Base-by-base conservation (phyloP, 2,329 filamentous ascomycete genomes). In the Leptographium procerum region DNA sequence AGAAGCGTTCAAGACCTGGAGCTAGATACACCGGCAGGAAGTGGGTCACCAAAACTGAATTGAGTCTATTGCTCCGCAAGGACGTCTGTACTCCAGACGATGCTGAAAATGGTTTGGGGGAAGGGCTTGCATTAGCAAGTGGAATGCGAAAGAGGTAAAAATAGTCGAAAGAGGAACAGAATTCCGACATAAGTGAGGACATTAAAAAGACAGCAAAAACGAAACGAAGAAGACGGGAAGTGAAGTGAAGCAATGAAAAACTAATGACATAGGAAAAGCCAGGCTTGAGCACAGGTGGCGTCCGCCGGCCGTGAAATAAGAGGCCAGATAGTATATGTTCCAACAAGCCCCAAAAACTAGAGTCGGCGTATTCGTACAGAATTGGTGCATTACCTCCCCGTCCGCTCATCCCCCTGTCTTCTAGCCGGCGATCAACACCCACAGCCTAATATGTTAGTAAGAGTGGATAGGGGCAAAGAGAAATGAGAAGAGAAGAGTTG, bases 401-500 rank as follows among this genome's bases (percentile, higher is more conserved):
- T 26, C 26, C 48, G n/a, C n/a, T n/a, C n/a, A n/a, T 19, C 11
- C 28, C 29, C 4, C 1, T 13, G 5, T 55, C 48, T 24, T 53
- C 65, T 67, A 82, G 56, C 80, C 80, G 54, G 80, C 79, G 62
- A 88, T 82, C 64, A 88, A 76, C 55, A 88, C 85, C 85, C 85
- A 88, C 60, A 88, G 75, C 55, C 79, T 77, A 70, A 13, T 4
- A 14, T 19, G 59, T 60, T 40, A 65, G 62, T 43, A 52, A 54
- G 24, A 29, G 36, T 56, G 19, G 6, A 7, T 2, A 11, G 31
- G 31, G 10, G 31, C 3, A 28, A 11, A 26, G 34, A 19, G 52
- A 33, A 52, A 45, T 57, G 59, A 51, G 48, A 50, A 22, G 19
- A 26, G 13, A 33, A 10, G 31, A 33, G 31, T 5, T 5, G 10